Evolutionary conservation across 257 asterid genomes (phyloP).

Genomic region (Solanum tarijense): DNA sequence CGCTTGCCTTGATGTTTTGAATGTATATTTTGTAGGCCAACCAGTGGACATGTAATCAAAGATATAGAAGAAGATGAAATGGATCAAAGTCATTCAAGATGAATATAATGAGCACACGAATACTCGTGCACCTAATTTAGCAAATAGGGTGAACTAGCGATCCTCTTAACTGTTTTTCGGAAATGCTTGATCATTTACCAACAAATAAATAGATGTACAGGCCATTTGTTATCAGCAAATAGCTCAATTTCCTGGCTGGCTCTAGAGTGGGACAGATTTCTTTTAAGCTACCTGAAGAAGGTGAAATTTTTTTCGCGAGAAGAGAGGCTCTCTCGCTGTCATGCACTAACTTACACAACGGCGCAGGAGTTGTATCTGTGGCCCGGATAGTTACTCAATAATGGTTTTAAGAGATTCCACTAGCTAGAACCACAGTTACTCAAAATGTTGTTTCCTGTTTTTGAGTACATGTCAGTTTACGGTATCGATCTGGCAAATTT

Average conservation of each 20-base stretch:
- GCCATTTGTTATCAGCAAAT: neutral
- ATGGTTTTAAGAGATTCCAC: neutral
- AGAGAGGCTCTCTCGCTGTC: neutral
- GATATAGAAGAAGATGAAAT: neutral
- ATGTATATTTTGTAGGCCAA: slow-evolving; percentile 21
- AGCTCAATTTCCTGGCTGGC: neutral
- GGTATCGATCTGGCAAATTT: neutral
- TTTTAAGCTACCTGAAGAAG: neutral
- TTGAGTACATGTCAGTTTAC: neutral
- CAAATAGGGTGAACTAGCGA: neutral
- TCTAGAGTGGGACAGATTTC: neutral
- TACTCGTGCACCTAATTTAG: neutral
- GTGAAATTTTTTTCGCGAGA: neutral
- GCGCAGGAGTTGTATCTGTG: neutral
- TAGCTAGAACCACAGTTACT: neutral
- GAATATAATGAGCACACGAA: neutral
- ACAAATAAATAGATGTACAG: neutral
- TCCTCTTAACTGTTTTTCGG: neutral
- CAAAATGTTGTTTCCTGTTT: neutral
- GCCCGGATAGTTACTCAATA: neutral
- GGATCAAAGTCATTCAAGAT: neutral
- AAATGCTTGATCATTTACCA: neutral
- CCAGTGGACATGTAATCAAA: slow-evolving; percentile 26
- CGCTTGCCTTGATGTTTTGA: neutral
- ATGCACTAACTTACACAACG: neutral